phyloP scores from a whole-genome alignment of 1,284 basidiomycete species.

The Moesziomyces antarcticus region DNA sequence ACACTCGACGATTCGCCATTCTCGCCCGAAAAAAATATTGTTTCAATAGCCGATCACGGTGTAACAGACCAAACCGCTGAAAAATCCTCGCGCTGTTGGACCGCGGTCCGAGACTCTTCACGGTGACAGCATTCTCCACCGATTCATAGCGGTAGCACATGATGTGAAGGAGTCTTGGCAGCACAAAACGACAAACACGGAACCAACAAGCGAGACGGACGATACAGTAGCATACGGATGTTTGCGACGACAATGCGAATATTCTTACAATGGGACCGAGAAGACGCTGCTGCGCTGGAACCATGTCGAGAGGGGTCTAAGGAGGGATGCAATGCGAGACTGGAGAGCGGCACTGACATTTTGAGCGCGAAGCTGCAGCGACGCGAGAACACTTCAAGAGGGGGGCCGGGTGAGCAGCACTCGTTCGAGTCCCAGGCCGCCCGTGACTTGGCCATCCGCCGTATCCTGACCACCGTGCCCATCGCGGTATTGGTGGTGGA shows the following conservation, averaged over 20 bases:
- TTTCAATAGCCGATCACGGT: too few species aligned
- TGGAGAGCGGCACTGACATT: too few species aligned
- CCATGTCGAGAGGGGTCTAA: not conserved
- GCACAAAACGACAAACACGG: too few species aligned
- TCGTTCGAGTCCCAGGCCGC: slow-evolving; percentile 24
- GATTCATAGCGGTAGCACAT: too few species aligned
- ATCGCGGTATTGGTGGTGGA: slow-evolving; percentile 16
- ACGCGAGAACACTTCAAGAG: not conserved
- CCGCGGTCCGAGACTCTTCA: too few species aligned
- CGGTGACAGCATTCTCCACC: too few species aligned
- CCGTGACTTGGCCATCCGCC: slow-evolving; percentile 6
- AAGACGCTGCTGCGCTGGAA: not conserved
- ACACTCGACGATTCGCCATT: slow-evolving; percentile 7
- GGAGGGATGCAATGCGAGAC: too few species aligned
- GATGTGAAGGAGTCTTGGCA: too few species aligned
- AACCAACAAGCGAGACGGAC: too few species aligned
- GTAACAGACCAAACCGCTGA: too few species aligned
- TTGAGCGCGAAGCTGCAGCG: too few species aligned
- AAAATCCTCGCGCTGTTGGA: too few species aligned
- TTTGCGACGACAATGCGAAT: slow-evolving; percentile 7
- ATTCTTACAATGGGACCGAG: slow-evolving; percentile 11
- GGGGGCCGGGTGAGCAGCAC: slow-evolving; percentile 42
- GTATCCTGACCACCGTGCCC: not conserved
- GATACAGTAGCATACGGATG: not conserved
- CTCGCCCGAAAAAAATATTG: slow-evolving; percentile 20